A percentile compares a stretch with the other conserved stretches of the same genome.
phyloP scores from a whole-genome alignment of 2,329 filamentous ascomycete genomes.

The Venturia effusa region DNA sequence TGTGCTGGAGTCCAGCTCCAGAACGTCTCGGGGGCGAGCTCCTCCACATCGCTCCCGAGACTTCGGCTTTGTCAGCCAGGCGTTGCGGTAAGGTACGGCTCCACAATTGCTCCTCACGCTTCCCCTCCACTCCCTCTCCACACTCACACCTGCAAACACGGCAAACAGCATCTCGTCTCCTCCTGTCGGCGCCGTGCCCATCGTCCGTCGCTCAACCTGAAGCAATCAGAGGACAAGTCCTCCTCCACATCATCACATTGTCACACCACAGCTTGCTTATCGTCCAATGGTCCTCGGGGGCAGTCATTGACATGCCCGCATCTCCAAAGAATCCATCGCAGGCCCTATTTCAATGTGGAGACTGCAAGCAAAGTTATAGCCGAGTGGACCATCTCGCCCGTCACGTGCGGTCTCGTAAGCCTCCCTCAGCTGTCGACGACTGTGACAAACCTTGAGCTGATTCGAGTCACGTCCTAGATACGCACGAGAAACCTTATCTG shows the following conservation, averaged over 20 bases:
- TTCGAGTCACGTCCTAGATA: slow-evolving; percentile 17
- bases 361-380: slow-evolving; percentile 41
- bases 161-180: too few relatives aligned
- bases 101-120: not conserved
- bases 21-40: too few relatives aligned
- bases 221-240: too few relatives aligned
- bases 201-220: too few relatives aligned
- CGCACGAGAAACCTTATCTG: slow-evolving; percentile 34
- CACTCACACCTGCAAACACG: too few relatives aligned
- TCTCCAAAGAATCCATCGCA: not conserved
- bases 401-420: slow-evolving; percentile 40
- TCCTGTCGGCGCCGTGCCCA: too few relatives aligned
- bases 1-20: not conserved
- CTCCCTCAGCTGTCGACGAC: slow-evolving; percentile 7
- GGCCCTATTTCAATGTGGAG: slow-evolving; percentile 37
- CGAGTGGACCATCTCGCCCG: slow-evolving; percentile 42
- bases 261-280: not conserved
- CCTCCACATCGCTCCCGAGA: not conserved
- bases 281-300: not conserved
- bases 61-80: not conserved
- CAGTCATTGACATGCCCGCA: not conserved
- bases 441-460: not conserved
- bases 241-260: too few relatives aligned
- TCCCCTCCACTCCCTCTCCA: too few relatives aligned
- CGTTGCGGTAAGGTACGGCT: not conserved